Evolutionary conservation across 1,139 yeast species (phyloP).

Genomic region (Suhomyces yuchorum): DNA sequence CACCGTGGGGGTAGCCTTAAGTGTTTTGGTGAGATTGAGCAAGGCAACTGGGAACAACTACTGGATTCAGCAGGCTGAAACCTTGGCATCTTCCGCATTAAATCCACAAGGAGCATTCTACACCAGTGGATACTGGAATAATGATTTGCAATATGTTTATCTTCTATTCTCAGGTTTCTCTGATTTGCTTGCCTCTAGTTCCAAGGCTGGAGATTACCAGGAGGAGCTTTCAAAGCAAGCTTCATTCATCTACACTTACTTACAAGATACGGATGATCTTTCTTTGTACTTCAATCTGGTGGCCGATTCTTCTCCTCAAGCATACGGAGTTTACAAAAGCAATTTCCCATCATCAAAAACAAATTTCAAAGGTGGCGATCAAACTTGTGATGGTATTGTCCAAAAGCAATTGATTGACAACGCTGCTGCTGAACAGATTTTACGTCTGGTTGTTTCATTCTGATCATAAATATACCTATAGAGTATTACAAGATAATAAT

Average conservation of each 20-base stretch:
- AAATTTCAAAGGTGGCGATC: slow-evolving; percentile 1
- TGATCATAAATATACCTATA: not conserved
- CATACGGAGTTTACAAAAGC: slow-evolving; percentile 5
- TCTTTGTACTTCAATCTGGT: slow-evolving; percentile 21
- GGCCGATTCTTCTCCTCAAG: slow-evolving; percentile 15
- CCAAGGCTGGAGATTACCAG: slow-evolving; percentile 16
- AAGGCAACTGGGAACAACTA: slow-evolving; percentile 16
- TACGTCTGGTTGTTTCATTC: slow-evolving; percentile 13
- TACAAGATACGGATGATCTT: slow-evolving; percentile 26
- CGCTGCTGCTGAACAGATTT: slow-evolving; percentile 22
- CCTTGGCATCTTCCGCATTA: slow-evolving; percentile 17
- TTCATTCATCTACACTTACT: slow-evolving; percentile 22
- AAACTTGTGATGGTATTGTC: slow-evolving; percentile 4
- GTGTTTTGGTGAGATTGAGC: slow-evolving; percentile 31
- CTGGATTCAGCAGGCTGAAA: slow-evolving; percentile 17
- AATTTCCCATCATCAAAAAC: slow-evolving; percentile 14
- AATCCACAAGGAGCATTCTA: slow-evolving; percentile 19
- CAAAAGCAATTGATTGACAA: slow-evolving; percentile 18
- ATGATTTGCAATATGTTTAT: slow-evolving; percentile 16
- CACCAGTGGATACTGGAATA: slow-evolving; percentile 19
- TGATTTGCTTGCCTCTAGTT: slow-evolving; percentile 12
- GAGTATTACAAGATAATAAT: slow-evolving; percentile 17
- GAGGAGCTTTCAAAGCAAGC: slow-evolving; percentile 25
- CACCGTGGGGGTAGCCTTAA: slow-evolving; percentile 38
- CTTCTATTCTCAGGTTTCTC: slow-evolving; percentile 18